These are phyloP conservation scores for Jamesozyma jinghongensis DNA, from an alignment of 805 yeast species.

Conservation along the genomic window DNA sequence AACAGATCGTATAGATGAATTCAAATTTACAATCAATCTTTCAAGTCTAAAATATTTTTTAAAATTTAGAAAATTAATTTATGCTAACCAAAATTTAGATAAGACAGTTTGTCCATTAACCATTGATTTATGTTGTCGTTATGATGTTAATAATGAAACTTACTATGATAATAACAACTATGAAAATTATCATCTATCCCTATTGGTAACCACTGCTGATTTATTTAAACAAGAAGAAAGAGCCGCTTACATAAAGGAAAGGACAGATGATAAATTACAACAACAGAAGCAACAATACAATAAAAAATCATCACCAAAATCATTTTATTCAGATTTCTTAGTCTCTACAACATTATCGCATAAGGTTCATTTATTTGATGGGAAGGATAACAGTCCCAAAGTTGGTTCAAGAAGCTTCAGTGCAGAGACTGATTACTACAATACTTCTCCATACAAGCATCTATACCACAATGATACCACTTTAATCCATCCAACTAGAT, in stretches of 20 bases:
- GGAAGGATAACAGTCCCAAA: neutral
- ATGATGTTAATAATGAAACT: constrained; percentile 27
- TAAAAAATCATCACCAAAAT: neutral
- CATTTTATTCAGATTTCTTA: constrained; percentile 11
- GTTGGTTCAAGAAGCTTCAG: constrained; percentile 21
- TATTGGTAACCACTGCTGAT: constrained; percentile 4
- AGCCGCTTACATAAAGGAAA: neutral
- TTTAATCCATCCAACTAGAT: constrained; percentile 16
- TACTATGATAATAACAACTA: constrained; percentile 31
- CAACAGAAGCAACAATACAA: neutral
- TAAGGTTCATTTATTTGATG: constrained; percentile 4
- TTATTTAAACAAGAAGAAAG: neutral
- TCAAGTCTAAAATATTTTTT: constrained; percentile 21
- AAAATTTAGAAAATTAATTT: constrained; percentile 16
- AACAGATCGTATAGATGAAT: constrained; percentile 22
- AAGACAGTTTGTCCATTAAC: constrained; percentile 9
- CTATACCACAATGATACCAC: constrained; percentile 23
- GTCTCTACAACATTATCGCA: constrained; percentile 18
- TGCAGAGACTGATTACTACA: constrained; percentile 28
- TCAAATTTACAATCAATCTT: constrained; percentile 23
- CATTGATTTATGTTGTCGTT: constrained; percentile 27
- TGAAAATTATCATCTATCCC: constrained; percentile 23
- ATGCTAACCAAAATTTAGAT: constrained; percentile 2
- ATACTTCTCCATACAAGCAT: constrained; percentile 29
- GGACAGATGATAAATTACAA: neutral